Evolutionary conservation across 2,329 filamentous ascomycete species (phyloP).

Genomic region (Sporothrix protearum): DNA sequence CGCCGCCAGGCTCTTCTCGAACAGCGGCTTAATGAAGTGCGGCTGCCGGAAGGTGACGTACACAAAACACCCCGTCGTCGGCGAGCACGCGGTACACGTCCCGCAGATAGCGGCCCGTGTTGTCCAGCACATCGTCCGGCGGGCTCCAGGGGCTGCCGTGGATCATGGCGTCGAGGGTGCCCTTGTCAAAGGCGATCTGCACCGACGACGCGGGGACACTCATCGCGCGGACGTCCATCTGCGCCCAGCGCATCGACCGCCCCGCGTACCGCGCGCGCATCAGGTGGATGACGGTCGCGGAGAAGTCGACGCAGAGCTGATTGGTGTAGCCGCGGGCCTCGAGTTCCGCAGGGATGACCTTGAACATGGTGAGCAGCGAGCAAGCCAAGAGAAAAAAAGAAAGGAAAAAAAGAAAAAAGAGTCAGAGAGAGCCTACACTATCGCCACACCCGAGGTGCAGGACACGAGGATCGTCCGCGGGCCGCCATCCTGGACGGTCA

Average conservation of each 20-base stretch:
- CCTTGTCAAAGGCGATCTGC: slow-evolving; percentile 57
- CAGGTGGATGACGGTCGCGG: slow-evolving; percentile 48
- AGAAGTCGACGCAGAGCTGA: slow-evolving; percentile 58
- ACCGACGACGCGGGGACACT: slow-evolving; percentile 39
- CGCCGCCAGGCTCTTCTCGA: slow-evolving; percentile 31
- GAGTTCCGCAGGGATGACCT: slow-evolving; percentile 51
- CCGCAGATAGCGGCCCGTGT: slow-evolving; percentile 47
- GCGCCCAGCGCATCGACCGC: slow-evolving; percentile 47
- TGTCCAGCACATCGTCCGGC: slow-evolving; percentile 46
- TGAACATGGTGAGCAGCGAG: too few species aligned
- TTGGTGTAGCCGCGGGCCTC: slow-evolving; percentile 45
- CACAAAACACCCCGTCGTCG: slow-evolving; percentile 45
- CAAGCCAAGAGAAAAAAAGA: too few species aligned
- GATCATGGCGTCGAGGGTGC: slow-evolving; percentile 55
- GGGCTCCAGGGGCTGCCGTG: slow-evolving; percentile 53
- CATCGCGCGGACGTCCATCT: slow-evolving; percentile 35
- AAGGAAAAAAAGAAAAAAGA: too few species aligned
- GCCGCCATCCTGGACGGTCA: slow-evolving; percentile 27
- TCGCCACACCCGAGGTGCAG: slow-evolving; percentile 57
- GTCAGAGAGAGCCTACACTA: neutral
- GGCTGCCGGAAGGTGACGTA: slow-evolving; percentile 54
- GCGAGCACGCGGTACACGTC: slow-evolving; percentile 50
- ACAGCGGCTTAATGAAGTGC: slow-evolving; percentile 50
- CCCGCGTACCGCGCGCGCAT: slow-evolving; percentile 46
- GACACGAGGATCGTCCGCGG: slow-evolving; percentile 41